Evolutionary conservation across 2,329 filamentous ascomycete species (phyloP), one percentile per base, ranked within the genome.

Genomic region (Metarhizium humberi): DNA sequence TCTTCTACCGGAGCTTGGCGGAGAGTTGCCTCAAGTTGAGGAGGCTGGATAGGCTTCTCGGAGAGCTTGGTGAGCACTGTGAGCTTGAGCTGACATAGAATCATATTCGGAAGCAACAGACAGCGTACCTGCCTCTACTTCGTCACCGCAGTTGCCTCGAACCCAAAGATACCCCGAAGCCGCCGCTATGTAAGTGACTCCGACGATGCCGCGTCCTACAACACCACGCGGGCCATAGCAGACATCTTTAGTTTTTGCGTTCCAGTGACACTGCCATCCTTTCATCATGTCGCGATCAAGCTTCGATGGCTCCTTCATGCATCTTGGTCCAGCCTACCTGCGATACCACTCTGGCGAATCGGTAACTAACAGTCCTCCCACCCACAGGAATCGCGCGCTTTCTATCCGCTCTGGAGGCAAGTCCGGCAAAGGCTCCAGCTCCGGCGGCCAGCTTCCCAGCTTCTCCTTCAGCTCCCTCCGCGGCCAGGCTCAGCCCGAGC

Each of bases 401-500:
- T 90, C 87, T 34, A 82, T 89, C 66, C 86, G 87, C 63, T 87
- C 86, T 58, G 80, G 81, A 67, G 79, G 81, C 69, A 82, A 81
- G 68, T 67, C 69, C 59, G 68, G 68, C 64, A 69, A 73, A 66
- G 63, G 65, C 64, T 67, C 69, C 62, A 64, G 70, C 66, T 65
- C 70, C 51, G 64, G 69, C 29, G 59, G 61, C 63, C 65, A 69
- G 50, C 66, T 74, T 55, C 85, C 88, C 68, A 86, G 84, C 66
- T 96, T 97, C 76, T 88, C 85, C 57, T 87, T 97, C 75, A 85
- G 82, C 61, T 94, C 90, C 20, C 84, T 99, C 55, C 90, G 92
- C 52, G 90, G 90, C 55, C 83, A 86, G 51, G 81, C 87, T 63
- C 90, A 96, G 68, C 90, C 92, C 4, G 91, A 96, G 71, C 82